Evolutionary conservation across 768 basidiomycete species (phyloP), one percentile per base, ranked within the genome.

Genomic region (Cystobasidium onofrii): DNA sequence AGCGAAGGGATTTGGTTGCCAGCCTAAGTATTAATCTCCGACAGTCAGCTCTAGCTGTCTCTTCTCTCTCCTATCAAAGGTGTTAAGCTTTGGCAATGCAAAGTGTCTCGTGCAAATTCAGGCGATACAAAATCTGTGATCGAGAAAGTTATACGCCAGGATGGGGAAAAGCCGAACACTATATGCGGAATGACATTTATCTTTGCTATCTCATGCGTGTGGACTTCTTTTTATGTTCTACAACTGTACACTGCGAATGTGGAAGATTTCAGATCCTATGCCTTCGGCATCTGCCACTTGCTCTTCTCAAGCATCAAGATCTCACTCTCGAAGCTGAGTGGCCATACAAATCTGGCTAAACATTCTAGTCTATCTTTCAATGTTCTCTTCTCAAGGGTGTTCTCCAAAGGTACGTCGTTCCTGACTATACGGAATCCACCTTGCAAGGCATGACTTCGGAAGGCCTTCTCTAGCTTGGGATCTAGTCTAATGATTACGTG

Each of bases 381-480:
- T 4, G 13, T 13, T 31, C 27, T 67, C 1, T 31, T 52, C n/a
- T 50, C 27, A 9, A 15, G 20, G 7, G 15, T 18, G 23, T 31
- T 25, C 27, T 67, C 52, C 20, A 44, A 17, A 12, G 27, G 43
- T n/a, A 33, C 43, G n/a, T 43, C 52, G 17, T 67, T 67, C 18
- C 36, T 39, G n/a, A 67, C 29, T 43, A 67, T 67, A 13, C 50
- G 25, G 44, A 67, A 67, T 29, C 65, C 65, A 15, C n/a, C 29
- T 50, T 41, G 27, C 13, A 67, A 31, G 3, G 65, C 65, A 18
- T 25, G 43, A 29, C 43, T 39, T 39, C 65, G 9, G 15, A 67
- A 39, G 13, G 65, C 44, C 65, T 67, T 67, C 17, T 67, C 44
- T 25, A 41, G 23, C 15, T 52, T 44, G n/a, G 65, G 65, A 25